Base-by-base conservation (phyloP, 2,329 filamentous ascomycete species). In the Colletotrichum agaves region DNA sequence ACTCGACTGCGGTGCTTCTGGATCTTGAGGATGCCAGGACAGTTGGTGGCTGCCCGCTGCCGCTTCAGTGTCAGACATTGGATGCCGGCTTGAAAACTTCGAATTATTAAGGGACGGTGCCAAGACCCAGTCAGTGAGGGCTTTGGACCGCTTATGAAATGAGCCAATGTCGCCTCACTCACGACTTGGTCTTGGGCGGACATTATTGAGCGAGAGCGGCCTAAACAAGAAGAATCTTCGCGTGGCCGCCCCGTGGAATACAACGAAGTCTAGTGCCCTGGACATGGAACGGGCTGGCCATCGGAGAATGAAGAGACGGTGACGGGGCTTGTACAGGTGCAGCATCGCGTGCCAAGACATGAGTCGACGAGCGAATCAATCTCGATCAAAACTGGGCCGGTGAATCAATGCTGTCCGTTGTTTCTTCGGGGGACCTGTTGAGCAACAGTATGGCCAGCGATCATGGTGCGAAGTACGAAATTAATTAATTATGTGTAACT, bases 231-330 rank as follows among this genome's bases (percentile, higher is more conserved):
- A 57, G 44, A 59, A 67, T 67, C 59, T 21, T 67, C 63, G 58
- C 27, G 4, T 50, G 23, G 41, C 43, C 11, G 21, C 49, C 43
- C 43, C 35, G 27, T 39, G 43, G 59, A 57, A 67, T 67, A 61
- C 50, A 46, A 39, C 23, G 13, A 31, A 15, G 23, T 23, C 5
- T 50, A 10, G 21, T n/a, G 61, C 64, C 61, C 52, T 63, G 60
- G n/a, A 44, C 61, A 35, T 55, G 50, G 65, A 60, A 50, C 47
- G 53, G 65, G 52, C 61, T 67, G 53, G 65, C 65, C 64, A 50
- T 43, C 53, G 39, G 46, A 31, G 46, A n/a, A 21, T 7, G 27
- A 23, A 53, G 50, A 23, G 31, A 39, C 33, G 31, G 31, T 35
- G 50, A 17, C 11, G 50, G 33, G 31, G 17, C 35, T 17, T 27